Percentiles rank a stretch among this genome's conserved stretches.
phyloP scores from a whole-genome alignment of 139 green algal species.

The Tetraselmis striata region DNA sequence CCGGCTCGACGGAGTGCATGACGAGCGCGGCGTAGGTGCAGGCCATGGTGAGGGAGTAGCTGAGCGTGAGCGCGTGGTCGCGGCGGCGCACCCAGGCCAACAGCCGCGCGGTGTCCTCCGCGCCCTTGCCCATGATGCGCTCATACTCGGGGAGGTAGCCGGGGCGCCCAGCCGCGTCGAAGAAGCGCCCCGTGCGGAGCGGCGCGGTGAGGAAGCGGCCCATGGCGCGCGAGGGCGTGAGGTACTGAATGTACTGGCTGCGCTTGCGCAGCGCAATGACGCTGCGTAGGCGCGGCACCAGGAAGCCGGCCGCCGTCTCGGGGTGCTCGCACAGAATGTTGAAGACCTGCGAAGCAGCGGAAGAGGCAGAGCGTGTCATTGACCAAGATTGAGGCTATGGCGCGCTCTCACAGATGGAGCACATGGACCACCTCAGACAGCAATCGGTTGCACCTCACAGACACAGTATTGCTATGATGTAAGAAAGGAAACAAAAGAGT shows the following conservation, averaged over 20 bases:
- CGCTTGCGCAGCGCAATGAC: constrained; percentile 29
- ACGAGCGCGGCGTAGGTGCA: constrained; percentile 33
- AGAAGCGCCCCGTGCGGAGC: constrained; percentile 55
- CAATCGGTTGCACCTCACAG: too few species aligned
- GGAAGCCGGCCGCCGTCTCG: constrained; percentile 71
- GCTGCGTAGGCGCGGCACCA: constrained; percentile 65
- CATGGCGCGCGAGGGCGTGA: constrained; percentile 55
- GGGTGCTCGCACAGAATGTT: constrained; percentile 88
- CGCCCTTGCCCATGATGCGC: constrained; percentile 50
- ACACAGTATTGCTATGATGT: too few species aligned
- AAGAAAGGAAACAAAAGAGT: too few species aligned
- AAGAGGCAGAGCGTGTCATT: too few species aligned
- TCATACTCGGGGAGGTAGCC: constrained; percentile 52
- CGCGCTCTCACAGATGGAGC: too few species aligned
- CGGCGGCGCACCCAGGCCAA: constrained; percentile 29
- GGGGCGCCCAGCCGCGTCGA: constrained; percentile 48
- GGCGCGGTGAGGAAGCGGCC: constrained; percentile 50
- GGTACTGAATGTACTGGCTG: constrained; percentile 46
- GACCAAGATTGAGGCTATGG: too few species aligned
- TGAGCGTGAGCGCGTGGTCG: neutral
- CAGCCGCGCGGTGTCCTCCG: constrained; percentile 22
- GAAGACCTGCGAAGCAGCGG: constrained; percentile 67
- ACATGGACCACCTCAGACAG: too few species aligned
- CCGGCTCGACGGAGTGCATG: constrained; percentile 4
- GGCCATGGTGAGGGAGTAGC: constrained; percentile 46